A percentile compares a stretch with the other conserved stretches of the same genome.
Evolutionary conservation across 1,284 basidiomycete genomes (phyloP).

Genomic region (Cryptococcus sp.): DNA sequence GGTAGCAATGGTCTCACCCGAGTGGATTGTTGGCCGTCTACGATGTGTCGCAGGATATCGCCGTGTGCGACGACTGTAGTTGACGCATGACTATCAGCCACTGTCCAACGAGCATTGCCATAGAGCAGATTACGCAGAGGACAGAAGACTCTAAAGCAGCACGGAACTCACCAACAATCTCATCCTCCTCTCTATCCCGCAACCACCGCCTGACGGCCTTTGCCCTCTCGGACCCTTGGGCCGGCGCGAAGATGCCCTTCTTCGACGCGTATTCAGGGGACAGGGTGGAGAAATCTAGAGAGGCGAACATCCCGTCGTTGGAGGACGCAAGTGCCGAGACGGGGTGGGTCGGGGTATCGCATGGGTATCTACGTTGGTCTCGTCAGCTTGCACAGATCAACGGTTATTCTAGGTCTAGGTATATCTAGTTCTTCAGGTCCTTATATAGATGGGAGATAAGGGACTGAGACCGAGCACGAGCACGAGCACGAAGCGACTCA

Average conservation of each 20-base stretch:
- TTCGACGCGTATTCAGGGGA: conserved; percentile 48
- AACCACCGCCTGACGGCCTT: conserved; percentile 45
- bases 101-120: no score
- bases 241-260: conserved; percentile 46
- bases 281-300: conserved; percentile 47
- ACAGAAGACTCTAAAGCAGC: no score
- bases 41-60: conserved; percentile 50
- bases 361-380: conserved; percentile 32
- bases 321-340: conserved; percentile 35
- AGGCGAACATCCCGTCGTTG: conserved; percentile 43
- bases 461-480: neutral
- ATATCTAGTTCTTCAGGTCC: neutral
- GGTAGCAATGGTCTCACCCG: conserved; percentile 27
- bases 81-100: neutral
- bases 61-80: conserved; percentile 51
- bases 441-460: neutral
- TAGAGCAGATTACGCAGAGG: no score
- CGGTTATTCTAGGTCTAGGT: neutral
- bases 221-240: conserved; percentile 40
- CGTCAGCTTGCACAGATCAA: neutral
- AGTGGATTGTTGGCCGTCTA: conserved; percentile 37
- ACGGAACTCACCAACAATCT: conserved; percentile 49
- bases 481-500: no score
- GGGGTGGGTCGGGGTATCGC: conserved; percentile 49
- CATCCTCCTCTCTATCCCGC: conserved; percentile 41